Conservation (phyloP, 2,329 filamentous ascomycete species). For the Lojkania enalia region DNA sequence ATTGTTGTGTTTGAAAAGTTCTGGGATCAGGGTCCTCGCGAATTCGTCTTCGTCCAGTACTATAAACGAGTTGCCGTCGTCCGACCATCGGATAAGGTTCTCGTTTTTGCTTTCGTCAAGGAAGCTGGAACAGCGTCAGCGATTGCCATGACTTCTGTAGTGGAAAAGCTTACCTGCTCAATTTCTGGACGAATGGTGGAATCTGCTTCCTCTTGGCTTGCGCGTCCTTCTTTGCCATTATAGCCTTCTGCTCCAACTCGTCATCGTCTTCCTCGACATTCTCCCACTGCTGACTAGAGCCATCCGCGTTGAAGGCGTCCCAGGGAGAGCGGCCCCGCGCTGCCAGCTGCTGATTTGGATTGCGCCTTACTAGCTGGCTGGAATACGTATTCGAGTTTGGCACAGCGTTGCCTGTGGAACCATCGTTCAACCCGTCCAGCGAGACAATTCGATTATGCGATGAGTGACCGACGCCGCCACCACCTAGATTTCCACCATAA, state of each 20-base stretch:
- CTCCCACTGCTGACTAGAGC: constrained; percentile 54
- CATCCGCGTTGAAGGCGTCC: constrained; percentile 40
- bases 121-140: constrained; percentile 64
- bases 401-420: neutral
- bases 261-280: constrained; percentile 71
- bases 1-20: constrained; percentile 79
- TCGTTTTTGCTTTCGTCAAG: constrained; percentile 91
- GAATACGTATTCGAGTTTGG: constrained; percentile 25
- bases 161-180: constrained; percentile 75
- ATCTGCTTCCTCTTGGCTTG: constrained; percentile 93
- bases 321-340: constrained; percentile 44
- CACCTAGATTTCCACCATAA: constrained; percentile 30
- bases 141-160: constrained; percentile 2
- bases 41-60: constrained; percentile 95
- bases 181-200: constrained; percentile 94
- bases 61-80: constrained; percentile 94
- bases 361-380: constrained; percentile 52
- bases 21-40: constrained; percentile 71
- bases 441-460: constrained; percentile 38
- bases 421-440: constrained; percentile 34
- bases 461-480: constrained; percentile 20
- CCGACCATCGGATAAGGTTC: constrained; percentile 94
- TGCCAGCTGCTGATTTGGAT: constrained; percentile 52
- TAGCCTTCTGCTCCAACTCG: constrained; percentile 76
- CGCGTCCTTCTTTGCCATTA: constrained; percentile 82